Base-by-base conservation (phyloP, 169 alveolate genomes). In the Cryptosporidium sp. region DNA sequence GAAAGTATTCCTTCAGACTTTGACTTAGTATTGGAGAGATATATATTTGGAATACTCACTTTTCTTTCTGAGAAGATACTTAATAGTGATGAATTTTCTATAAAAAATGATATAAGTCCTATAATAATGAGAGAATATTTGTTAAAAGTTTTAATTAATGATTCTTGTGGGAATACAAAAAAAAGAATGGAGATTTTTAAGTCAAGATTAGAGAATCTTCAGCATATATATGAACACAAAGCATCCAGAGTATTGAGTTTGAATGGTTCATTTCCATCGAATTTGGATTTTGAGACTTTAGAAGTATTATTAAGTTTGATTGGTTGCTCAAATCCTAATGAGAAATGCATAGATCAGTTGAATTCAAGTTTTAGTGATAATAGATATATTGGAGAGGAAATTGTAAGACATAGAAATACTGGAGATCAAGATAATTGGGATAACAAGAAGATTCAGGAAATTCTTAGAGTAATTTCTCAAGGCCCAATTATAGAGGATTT, bases 201-300 rank as follows among this genome's bases (percentile, higher is more conserved):
- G 52, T 56, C 71, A 12, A 73, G 58, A 58, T 31, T 73, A 1
- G 86, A 73, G 26, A 14, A 12, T 35, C 48, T 73, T 31, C 86
- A 73, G 42, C 68, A 73, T 21, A 21, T n/a, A 12, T 73, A 73
- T 26, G 86, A 73, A 23, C 60, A 56, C n/a, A 73, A 53, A 21
- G 37, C 70, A 23, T 73, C 71, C 0, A 73, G 37, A 33, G 35
- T 73, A 26, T 60, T 73, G 70, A 44, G 86, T 60, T 37, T 56
- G 53, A 56, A 73, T 73, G 86, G 86, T 7, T 73, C 86, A 31
- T 73, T 53, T 39, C 69, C 52, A 12, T 35, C 85, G 1, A 42
- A 65, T 29, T 29, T 71, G 4, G 68, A 71, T 44, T 71, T 71
- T 26, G 85, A 71, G 85, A 48, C 44, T 12, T 52, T 71, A 10